phyloP scores from a whole-genome alignment of 129 eudicot genomes.

The carrot (Daucus carota) region DH1_v3.0 NC_030388.2:14353001-14353500 shows the following conservation, averaged over 20 bases:
- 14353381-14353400: background rate
- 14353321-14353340: background rate
- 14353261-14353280: background rate
- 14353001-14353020: background rate
- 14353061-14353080: background rate
- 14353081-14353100: background rate
- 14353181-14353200: background rate
- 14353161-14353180: background rate
- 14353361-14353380: background rate
- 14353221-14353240: background rate
- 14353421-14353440: background rate
- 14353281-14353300: background rate
- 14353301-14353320: background rate
- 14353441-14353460: too few relatives aligned
- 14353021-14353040: background rate
- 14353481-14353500: too few relatives aligned
- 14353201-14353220: background rate
- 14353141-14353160: background rate
- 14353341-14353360: background rate
- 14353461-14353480: too few relatives aligned
- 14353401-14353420: background rate
- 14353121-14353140: background rate
- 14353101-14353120: background rate
- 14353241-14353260: background rate
- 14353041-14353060: background rate